Evolutionary conservation across 805 yeast species (phyloP), one percentile per base, ranked within the genome.

Genomic region (Hanseniaspora thailandica): DNA sequence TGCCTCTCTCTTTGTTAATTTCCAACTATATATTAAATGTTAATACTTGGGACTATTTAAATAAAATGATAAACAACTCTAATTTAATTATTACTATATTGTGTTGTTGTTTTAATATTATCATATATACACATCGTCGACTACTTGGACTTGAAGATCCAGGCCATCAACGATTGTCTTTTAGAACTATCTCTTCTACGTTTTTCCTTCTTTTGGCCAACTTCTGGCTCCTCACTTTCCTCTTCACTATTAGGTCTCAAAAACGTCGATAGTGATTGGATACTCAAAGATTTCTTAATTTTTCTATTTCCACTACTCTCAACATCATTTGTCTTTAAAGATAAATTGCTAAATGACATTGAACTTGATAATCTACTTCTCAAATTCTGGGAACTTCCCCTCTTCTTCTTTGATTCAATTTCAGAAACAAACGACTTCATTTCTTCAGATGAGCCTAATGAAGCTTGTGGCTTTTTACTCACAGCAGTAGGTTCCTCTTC

Each of bases 201-300:
- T 30, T 28, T 43, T 10, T 28, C 46, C n/a, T 30, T 30, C 20
- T 43, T 26, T 9, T 5, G n/a, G 10, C n/a, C 4, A 8, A n/a
- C 28, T 19, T 36, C 22, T 6, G n/a, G n/a, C 17, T n/a, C 44
- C 23, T 19, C 25, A 2, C 31, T n/a, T 15, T 28, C 25, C 5
- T 31, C 22, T 4, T 47, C 45, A 31, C 26, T 19, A 15, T n/a
- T n/a, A 12, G 38, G 33, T 8, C 25, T 38, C 30, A 47, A 35
- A 20, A 13, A 47, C 25, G 39, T 47, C 8, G 52, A 39, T 12
- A 47, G 19, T 4, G 52, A 47, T 12, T 47, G 52, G 20, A 47
- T 47, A n/a, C 52, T 47, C 33, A 47, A 31, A 3, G 52, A 47
- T 23, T 47, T 47, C 28, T 47, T 47, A 8, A 47, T 43, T 19